Evolutionary conservation across 805 yeast genomes (phyloP).

Genomic region (Wickerhamomyces kurtzmanii): DNA sequence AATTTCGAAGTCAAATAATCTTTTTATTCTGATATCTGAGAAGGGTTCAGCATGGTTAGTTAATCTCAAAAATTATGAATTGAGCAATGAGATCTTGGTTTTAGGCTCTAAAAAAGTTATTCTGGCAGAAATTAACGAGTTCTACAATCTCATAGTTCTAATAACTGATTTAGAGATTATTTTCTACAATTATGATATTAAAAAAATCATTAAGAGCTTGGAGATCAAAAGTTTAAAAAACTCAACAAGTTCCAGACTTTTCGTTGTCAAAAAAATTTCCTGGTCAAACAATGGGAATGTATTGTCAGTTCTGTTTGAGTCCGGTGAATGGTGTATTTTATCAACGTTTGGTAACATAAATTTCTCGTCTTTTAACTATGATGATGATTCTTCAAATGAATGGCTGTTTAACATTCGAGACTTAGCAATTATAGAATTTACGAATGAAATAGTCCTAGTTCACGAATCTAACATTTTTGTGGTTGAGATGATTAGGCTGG

Average conservation of each 20-base stretch:
- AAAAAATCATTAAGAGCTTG: not conserved
- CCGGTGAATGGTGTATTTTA: constrained; percentile 15
- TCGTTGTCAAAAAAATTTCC: constrained; percentile 2
- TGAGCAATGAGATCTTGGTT: not conserved
- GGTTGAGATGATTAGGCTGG: constrained; percentile 3
- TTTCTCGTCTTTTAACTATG: constrained; percentile 11
- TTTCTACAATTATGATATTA: constrained; percentile 1
- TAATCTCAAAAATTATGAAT: not conserved
- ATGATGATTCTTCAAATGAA: constrained; percentile 3
- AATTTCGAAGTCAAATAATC: constrained; percentile 3
- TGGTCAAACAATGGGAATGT: constrained; percentile 5
- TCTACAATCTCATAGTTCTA: no score
- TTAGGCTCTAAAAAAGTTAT: not conserved
- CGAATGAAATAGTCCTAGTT: constrained; percentile 5
- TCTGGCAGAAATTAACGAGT: no score
- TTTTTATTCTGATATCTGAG: not conserved
- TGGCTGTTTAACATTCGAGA: constrained; percentile 8
- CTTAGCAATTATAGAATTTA: constrained; percentile 2
- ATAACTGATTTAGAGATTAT: not conserved
- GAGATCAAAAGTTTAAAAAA: not conserved
- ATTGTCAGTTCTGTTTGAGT: constrained; percentile 7
- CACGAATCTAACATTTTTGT: constrained; percentile 3
- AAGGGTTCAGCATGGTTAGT: not conserved
- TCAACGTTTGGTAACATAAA: constrained; percentile 17
- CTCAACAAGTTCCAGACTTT: no score